Evolutionary conservation across 2,329 filamentous ascomycete genomes (phyloP).

Genomic region (Thelonectria blattea): DNA sequence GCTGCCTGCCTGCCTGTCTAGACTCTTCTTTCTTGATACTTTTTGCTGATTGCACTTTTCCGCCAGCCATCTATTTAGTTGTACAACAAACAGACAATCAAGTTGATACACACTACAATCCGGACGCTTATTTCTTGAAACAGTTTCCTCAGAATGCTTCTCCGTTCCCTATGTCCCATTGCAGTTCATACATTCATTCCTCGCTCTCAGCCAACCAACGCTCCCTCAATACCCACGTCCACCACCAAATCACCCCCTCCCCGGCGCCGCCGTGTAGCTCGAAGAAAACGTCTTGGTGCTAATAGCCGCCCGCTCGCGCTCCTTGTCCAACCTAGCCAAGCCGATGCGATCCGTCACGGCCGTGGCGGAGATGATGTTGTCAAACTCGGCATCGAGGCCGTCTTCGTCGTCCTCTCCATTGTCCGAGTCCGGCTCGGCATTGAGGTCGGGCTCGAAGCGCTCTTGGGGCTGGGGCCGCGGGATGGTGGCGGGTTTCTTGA

Average conservation of each 20-base stretch:
- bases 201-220: not conserved
- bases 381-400: constrained; percentile 82
- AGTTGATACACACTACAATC: too few relatives aligned
- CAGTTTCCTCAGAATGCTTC: too few relatives aligned
- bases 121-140: too few relatives aligned
- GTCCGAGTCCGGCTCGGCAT: constrained; percentile 75
- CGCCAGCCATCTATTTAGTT: not conserved
- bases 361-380: constrained; percentile 90
- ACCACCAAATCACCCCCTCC: constrained; percentile 46
- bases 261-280: constrained; percentile 55
- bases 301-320: constrained; percentile 54
- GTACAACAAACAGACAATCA: too few relatives aligned
- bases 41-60: not conserved
- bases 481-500: constrained; percentile 69
- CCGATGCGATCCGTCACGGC: constrained; percentile 88
- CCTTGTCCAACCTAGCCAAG: constrained; percentile 61
- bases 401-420: constrained; percentile 59
- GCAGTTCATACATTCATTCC: not conserved
- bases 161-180: not conserved
- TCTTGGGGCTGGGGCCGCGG: constrained; percentile 56
- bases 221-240: not conserved
- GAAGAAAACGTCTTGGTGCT: constrained; percentile 60
- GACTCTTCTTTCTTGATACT: not conserved
- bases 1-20: not conserved
- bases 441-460: constrained; percentile 63